phyloP scores from a whole-genome alignment of 768 basidiomycete genomes.

The Symmetrospora coprosmae region DNA sequence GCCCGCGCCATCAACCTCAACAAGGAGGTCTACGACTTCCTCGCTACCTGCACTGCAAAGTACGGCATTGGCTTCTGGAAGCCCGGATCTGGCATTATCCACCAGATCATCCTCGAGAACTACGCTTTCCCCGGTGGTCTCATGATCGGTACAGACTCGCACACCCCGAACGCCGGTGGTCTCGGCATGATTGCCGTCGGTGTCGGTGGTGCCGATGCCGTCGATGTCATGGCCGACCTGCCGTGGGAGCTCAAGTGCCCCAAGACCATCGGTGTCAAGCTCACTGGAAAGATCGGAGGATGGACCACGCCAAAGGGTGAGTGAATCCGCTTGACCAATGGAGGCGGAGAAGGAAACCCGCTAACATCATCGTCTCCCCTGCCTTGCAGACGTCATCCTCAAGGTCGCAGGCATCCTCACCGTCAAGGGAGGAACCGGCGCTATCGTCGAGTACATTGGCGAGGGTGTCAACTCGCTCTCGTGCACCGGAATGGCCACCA shows the following conservation, averaged over 20 bases:
- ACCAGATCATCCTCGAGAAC: constrained; percentile 90
- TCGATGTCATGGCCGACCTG: constrained; percentile 94
- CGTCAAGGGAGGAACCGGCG: constrained; percentile 98
- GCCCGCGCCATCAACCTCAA: constrained; percentile 81
- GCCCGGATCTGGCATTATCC: constrained; percentile 94
- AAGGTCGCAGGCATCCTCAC: constrained; percentile 98
- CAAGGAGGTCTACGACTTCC: constrained; percentile 98
- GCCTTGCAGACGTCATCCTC: constrained; percentile 70
- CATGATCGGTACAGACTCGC: constrained; percentile 99
- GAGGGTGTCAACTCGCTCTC: constrained; percentile 89
- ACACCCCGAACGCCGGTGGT: constrained; percentile 98
- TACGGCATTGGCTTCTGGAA: constrained; percentile 99
- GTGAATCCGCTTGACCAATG: constrained; percentile 22
- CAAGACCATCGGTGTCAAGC: constrained; percentile 94
- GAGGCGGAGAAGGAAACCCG: no score
- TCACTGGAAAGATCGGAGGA: constrained; percentile 83
- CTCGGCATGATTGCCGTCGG: constrained; percentile 98
- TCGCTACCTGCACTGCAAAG: constrained; percentile 81
- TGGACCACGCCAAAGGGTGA: constrained; percentile 96
- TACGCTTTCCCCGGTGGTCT: constrained; percentile 98
- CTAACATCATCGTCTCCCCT: no score
- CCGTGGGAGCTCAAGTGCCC: constrained; percentile 99
- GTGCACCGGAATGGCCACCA: constrained; percentile 97
- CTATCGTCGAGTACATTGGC: constrained; percentile 94
- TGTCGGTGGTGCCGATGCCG: constrained; percentile 97